Conservation (phyloP, 495 filamentous ascomycete species). For the Recurvomyces mirabilis region DNA sequence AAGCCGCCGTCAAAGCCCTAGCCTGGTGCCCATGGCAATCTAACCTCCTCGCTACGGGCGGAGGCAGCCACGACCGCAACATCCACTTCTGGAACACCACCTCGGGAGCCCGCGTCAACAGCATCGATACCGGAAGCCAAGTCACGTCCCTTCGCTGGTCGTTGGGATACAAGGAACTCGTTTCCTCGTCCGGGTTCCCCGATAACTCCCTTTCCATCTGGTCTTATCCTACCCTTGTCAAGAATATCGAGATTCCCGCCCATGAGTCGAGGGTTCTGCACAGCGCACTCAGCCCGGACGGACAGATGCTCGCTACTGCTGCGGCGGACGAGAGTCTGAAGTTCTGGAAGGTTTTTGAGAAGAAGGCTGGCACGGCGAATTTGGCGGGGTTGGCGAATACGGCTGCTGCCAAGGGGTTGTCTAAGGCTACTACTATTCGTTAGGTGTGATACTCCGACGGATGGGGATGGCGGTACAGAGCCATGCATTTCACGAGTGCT, state of each 20-base stretch:
- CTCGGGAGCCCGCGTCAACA: conserved; percentile 92
- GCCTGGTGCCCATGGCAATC: conserved; percentile 99
- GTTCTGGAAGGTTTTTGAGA: conserved; percentile 99
- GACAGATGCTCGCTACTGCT: conserved; percentile 92
- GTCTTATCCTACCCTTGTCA: conserved; percentile 92
- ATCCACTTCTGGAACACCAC: conserved; percentile 99
- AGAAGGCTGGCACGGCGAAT: conserved; percentile 65
- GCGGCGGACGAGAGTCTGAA: conserved; percentile 95
- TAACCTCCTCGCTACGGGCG: conserved; percentile 91
- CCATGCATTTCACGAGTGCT: no score
- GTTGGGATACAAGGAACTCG: conserved; percentile 93
- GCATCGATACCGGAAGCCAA: conserved; percentile 94
- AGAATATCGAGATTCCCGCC: conserved; percentile 97
- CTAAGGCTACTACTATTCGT: conserved; percentile 95
- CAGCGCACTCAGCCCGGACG: conserved; percentile 88
- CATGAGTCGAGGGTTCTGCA: conserved; percentile 95
- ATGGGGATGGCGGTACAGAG: no score
- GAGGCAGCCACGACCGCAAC: conserved; percentile 89
- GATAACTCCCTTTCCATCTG: conserved; percentile 97
- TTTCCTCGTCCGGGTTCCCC: conserved; percentile 93
- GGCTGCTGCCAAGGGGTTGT: conserved; percentile 54
- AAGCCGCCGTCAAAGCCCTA: conserved; percentile 93
- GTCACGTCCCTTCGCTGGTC: conserved; percentile 94
- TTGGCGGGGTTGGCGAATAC: conserved; percentile 46
- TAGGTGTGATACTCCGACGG: no score